These are phyloP conservation scores for Populus hybrid DNA, from an alignment of 441 rosid species.

Conservation along the genomic window DNA sequence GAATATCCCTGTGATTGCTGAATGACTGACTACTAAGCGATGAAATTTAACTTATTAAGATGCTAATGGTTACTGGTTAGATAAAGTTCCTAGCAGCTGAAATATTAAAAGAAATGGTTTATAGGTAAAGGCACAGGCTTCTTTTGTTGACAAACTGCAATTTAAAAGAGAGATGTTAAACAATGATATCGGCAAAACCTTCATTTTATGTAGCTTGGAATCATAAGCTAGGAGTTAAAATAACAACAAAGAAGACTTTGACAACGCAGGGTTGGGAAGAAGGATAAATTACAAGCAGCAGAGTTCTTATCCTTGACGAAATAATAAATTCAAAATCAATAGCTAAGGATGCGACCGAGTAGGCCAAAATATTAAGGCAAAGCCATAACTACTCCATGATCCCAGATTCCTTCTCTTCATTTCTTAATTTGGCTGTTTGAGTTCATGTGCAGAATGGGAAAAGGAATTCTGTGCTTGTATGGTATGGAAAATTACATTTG, in stretches of 20 bases:
- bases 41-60: neutral
- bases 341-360: slow-evolving; percentile 1
- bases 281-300: neutral
- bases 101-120: neutral
- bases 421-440: slow-evolving; percentile 6
- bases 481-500: neutral
- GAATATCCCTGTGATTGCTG: neutral
- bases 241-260: neutral
- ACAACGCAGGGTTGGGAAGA: neutral
- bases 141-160: neutral
- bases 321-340: neutral
- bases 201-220: neutral
- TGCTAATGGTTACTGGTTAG: neutral
- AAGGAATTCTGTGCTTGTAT: neutral
- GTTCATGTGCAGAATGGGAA: slow-evolving; percentile 14
- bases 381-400: slow-evolving; percentile 1
- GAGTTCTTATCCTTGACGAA: neutral
- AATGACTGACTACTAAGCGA: neutral
- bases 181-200: neutral
- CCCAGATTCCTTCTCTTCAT: slow-evolving; percentile 4
- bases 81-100: neutral
- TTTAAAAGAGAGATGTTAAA: neutral
- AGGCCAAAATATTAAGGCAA: slow-evolving; percentile 1
- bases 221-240: neutral
- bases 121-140: neutral